Conservation (phyloP, 176 grass and related monocot genomes). For the Oryza meyeriana region DNA sequence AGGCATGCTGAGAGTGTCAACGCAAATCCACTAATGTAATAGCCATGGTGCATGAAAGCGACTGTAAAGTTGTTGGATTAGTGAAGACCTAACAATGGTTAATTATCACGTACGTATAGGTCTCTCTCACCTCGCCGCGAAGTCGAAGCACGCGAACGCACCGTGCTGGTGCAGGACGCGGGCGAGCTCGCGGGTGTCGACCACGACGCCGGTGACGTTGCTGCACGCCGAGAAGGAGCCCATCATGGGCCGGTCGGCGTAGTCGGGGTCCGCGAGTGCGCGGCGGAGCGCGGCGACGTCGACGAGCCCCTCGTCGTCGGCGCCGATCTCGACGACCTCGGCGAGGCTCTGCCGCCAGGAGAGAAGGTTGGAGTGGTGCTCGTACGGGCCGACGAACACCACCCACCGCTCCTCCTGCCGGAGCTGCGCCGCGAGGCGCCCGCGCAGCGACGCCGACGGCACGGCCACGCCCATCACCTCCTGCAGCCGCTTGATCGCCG, state of each 20-base stretch:
- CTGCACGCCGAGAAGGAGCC: slow-evolving; percentile 90
- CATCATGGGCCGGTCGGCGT: slow-evolving; percentile 54
- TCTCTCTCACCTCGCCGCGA: slow-evolving; percentile 57
- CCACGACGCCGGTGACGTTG: slow-evolving; percentile 68
- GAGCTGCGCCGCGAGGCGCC: slow-evolving; percentile 28
- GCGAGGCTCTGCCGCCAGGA: slow-evolving; percentile 76
- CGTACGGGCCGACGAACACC: slow-evolving; percentile 73
- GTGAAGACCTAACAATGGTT: background rate
- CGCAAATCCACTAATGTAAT: background rate
- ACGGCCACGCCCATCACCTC: slow-evolving; percentile 57
- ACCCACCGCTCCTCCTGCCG: slow-evolving; percentile 65
- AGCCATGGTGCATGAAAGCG: background rate
- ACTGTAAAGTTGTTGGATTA: background rate
- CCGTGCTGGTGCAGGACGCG: slow-evolving; percentile 66
- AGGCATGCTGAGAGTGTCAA: background rate
- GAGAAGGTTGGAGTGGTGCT: slow-evolving; percentile 90
- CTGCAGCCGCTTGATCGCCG: slow-evolving; percentile 81
- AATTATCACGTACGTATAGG: background rate
- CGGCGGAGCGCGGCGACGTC: slow-evolving; percentile 48
- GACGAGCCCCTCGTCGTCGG: slow-evolving; percentile 35
- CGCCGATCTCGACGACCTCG: slow-evolving; percentile 71
- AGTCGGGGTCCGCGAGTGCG: slow-evolving; percentile 24
- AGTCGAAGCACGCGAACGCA: slow-evolving; percentile 87
- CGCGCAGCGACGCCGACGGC: slow-evolving; percentile 35
- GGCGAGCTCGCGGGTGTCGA: slow-evolving; percentile 57